Evolutionary conservation across 179 eudicot species (phyloP).

Genomic region (Actinidia chinensis): DNA sequence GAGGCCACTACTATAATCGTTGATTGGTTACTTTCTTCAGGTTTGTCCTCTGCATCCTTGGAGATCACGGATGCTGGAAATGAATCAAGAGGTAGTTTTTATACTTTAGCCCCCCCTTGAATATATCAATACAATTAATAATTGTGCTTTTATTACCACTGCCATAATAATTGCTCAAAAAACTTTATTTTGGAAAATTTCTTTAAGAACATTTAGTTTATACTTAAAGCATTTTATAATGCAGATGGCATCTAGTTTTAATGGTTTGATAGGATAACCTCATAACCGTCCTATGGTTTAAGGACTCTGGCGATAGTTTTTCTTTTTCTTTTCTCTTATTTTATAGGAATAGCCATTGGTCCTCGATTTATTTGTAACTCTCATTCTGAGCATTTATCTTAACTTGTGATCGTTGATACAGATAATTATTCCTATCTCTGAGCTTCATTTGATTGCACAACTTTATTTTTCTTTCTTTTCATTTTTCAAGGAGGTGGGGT

Average conservation of each 20-base stretch:
- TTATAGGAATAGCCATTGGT: background rate
- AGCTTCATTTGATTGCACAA: background rate
- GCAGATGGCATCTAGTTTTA: background rate
- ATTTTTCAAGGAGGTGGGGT: background rate
- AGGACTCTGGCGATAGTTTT: background rate
- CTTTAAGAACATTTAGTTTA: background rate
- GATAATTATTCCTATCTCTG: background rate
- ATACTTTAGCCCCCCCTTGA: background rate
- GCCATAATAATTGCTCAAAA: too few relatives aligned
- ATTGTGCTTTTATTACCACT: background rate
- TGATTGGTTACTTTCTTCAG: constrained; percentile 39
- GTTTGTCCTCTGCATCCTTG: constrained; percentile 94
- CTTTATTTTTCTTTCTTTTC: background rate
- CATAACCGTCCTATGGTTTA: background rate
- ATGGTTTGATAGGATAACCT: background rate
- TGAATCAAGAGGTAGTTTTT: constrained; percentile 49
- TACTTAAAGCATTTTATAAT: background rate
- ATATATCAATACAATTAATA: background rate
- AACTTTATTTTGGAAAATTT: background rate
- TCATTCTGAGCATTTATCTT: background rate
- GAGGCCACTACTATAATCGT: background rate
- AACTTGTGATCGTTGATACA: background rate
- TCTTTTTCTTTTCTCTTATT: background rate
- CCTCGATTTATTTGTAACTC: background rate
- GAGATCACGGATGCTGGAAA: constrained; percentile 70